phyloP scores from a whole-genome alignment of 164 flowering plant species.

The Malania oleifera region DNA sequence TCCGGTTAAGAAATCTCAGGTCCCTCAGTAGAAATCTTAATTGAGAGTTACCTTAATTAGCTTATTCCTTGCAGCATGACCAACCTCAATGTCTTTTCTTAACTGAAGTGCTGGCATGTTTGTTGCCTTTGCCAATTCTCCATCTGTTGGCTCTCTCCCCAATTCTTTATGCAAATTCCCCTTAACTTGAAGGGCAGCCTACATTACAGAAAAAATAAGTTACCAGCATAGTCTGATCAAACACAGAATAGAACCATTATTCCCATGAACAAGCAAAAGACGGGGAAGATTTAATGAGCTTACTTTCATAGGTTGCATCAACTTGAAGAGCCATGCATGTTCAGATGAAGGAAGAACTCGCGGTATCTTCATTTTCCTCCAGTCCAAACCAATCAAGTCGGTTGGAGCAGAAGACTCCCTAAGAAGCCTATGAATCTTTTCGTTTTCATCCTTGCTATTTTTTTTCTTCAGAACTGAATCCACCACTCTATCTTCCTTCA shows the following conservation, averaged over 20 bases:
- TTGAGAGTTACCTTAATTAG: slow-evolving; percentile 62
- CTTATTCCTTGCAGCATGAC: slow-evolving; percentile 85
- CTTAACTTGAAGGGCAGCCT: slow-evolving; percentile 65
- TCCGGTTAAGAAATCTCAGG: no score
- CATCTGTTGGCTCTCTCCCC: slow-evolving; percentile 63
- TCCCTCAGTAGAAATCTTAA: no score
- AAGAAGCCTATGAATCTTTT: slow-evolving; percentile 56
- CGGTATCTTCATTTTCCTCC: slow-evolving; percentile 97
- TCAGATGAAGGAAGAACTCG: slow-evolving; percentile 86
- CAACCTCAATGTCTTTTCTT: slow-evolving; percentile 56
- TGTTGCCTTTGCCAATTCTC: slow-evolving; percentile 62
- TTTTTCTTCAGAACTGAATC: slow-evolving; percentile 15
- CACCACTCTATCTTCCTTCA: slow-evolving; percentile 23
- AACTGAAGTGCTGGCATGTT: slow-evolving; percentile 44
- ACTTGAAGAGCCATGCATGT: slow-evolving; percentile 77
- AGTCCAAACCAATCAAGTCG: slow-evolving; percentile 70
- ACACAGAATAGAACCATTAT: not conserved
- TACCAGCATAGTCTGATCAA: slow-evolving; percentile 9
- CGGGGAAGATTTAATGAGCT: not conserved
- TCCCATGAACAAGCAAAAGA: not conserved
- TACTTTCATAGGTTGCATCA: slow-evolving; percentile 96
- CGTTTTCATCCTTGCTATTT: slow-evolving; percentile 26
- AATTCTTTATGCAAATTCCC: slow-evolving; percentile 40
- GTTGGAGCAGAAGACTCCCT: slow-evolving; percentile 67
- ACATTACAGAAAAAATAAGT: slow-evolving; percentile 5